Percentiles rank a stretch among this genome's conserved stretches.
Evolutionary conservation across 169 alveolate genomes (phyloP).

Genomic region (Cryptosporidium xiaoi): DNA sequence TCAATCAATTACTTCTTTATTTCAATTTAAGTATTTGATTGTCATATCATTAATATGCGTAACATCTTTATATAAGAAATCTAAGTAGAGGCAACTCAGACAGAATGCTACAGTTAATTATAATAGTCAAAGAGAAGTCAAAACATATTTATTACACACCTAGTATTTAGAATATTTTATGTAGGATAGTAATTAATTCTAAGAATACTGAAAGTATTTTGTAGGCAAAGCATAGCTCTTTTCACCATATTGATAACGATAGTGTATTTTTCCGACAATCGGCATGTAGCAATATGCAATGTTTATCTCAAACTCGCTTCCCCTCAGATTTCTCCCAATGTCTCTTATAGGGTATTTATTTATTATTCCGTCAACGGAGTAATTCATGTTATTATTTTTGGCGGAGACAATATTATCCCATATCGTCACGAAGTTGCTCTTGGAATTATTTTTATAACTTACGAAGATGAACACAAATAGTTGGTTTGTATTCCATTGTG

Average conservation of each 20-base stretch:
- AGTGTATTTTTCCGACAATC: slow-evolving; percentile 46
- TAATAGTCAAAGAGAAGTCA: no score
- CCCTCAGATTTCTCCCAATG: slow-evolving; percentile 38
- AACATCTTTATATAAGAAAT: no score
- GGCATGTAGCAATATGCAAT: slow-evolving; percentile 73
- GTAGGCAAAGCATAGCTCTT: slow-evolving; percentile 9
- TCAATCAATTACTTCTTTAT: neutral
- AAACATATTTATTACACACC: neutral
- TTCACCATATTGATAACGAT: slow-evolving; percentile 1
- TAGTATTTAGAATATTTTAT: neutral
- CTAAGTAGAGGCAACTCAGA: no score
- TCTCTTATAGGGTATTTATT: slow-evolving; percentile 64
- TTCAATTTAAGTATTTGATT: neutral
- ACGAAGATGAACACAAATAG: slow-evolving; percentile 75
- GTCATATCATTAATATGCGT: neutral
- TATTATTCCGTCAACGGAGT: slow-evolving; percentile 31
- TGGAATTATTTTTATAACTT: slow-evolving; percentile 72
- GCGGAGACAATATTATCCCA: slow-evolving; percentile 76
- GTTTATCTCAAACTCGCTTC: slow-evolving; percentile 8
- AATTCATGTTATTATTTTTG: slow-evolving; percentile 3
- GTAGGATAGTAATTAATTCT: neutral
- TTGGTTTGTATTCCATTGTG: slow-evolving; percentile 79
- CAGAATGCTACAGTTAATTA: no score
- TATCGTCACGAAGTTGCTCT: slow-evolving; percentile 73
- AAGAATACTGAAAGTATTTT: slow-evolving; percentile 48